Conservation (phyloP, 768 basidiomycete genomes). For the Pholiota conissans region DNA sequence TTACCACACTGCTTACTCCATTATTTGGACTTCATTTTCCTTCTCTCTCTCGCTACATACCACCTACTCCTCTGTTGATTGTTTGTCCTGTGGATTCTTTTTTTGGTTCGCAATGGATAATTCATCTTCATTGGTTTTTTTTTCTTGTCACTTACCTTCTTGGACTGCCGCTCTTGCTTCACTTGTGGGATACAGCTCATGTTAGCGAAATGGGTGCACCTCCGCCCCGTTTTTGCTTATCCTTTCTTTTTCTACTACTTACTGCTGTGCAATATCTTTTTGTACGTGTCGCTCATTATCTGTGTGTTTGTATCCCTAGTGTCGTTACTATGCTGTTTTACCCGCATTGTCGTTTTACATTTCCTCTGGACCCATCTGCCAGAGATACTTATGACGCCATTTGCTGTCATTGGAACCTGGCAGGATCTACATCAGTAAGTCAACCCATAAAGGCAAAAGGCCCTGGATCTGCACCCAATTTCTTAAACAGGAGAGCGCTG, state of each 20-base stretch:
- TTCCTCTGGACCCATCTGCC: too few species aligned
- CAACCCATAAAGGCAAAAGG: neutral
- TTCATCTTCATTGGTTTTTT: neutral
- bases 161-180: neutral
- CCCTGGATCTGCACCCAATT: neutral
- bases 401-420: neutral
- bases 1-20: neutral
- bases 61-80: neutral
- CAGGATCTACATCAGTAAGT: neutral
- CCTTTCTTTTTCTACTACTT: constrained; percentile 9
- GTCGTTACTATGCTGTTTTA: constrained; percentile 6
- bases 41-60: neutral
- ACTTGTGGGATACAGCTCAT: constrained; percentile 3
- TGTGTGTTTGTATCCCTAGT: constrained; percentile 7
- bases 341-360: too few species aligned
- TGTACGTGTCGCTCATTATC: neutral
- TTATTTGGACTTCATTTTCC: constrained; percentile 1
- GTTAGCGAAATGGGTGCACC: constrained; percentile 12
- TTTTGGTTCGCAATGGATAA: neutral
- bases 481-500: neutral
- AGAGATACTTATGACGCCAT: too few species aligned
- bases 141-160: neutral
- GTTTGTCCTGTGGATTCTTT: neutral
- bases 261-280: neutral
- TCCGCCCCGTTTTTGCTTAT: constrained; percentile 17